phyloP scores from a whole-genome alignment of 73 alveolate genomes.

The Stentor coeruleus region DNA sequence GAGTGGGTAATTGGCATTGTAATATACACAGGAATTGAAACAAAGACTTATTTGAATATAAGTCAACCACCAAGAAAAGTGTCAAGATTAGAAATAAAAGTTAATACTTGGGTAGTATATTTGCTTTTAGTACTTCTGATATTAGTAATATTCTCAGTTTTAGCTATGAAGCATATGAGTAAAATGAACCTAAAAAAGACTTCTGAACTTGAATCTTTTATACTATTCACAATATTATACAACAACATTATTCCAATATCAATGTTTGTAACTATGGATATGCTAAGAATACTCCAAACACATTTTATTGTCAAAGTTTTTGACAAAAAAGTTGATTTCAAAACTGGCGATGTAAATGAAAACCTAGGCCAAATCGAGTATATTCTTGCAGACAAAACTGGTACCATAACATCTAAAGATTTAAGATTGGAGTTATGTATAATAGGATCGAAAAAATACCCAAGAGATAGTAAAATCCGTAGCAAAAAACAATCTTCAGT shows the following conservation, averaged over 20 bases:
- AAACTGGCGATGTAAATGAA: no score
- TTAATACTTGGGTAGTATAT: background rate
- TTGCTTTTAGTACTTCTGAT: background rate
- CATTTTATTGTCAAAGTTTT: background rate
- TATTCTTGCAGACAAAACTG: conserved; percentile 37
- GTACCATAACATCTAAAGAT: conserved; percentile 33
- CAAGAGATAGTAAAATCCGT: no score
- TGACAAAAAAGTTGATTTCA: no score
- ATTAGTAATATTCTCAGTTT: background rate
- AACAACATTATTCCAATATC: conserved; percentile 47
- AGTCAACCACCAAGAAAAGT: background rate
- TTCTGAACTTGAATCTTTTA: no score
- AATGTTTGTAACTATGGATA: conserved; percentile 42
- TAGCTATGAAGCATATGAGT: background rate
- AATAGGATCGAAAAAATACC: no score
- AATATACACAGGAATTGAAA: background rate
- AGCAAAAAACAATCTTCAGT: no score
- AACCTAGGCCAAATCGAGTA: conserved; percentile 35
- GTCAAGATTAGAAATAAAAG: background rate
- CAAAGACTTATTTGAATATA: background rate
- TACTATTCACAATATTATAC: conserved; percentile 45
- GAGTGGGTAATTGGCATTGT: background rate
- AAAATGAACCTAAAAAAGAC: no score
- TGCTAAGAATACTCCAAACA: conserved; percentile 37
- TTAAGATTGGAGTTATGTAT: no score